Conservation (phyloP, 495 filamentous ascomycete species). For the Neurospora sp. region DNA sequence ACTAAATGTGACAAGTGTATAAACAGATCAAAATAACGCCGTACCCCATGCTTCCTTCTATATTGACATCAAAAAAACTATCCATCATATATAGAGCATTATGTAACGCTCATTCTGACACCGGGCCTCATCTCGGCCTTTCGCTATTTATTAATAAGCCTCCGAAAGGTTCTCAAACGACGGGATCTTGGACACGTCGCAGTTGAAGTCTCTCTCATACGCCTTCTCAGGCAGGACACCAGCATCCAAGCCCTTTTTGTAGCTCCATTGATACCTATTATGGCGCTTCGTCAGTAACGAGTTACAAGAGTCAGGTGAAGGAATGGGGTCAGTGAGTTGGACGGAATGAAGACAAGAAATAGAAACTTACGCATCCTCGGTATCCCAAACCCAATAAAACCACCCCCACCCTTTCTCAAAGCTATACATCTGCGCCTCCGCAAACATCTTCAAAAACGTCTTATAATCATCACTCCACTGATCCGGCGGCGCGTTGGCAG, state of each 20-base stretch:
- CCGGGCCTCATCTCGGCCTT: background rate
- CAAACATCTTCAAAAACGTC: slow-evolving; percentile 76
- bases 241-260: slow-evolving; percentile 70
- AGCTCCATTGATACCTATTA: slow-evolving; percentile 83
- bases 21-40: background rate
- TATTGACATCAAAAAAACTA: background rate
- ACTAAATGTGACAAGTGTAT: background rate
- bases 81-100: background rate
- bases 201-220: slow-evolving; percentile 67
- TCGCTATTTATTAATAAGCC: slow-evolving; percentile 43
- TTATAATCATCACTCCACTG: slow-evolving; percentile 70
- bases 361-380: slow-evolving; percentile 30
- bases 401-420: slow-evolving; percentile 91
- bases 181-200: slow-evolving; percentile 52
- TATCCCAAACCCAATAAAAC: slow-evolving; percentile 89
- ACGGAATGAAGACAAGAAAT: background rate
- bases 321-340: background rate
- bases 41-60: background rate
- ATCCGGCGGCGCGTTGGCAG: slow-evolving; percentile 62
- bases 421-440: slow-evolving; percentile 86
- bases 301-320: background rate
- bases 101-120: background rate
- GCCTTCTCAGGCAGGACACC: slow-evolving; percentile 77
- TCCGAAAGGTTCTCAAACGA: slow-evolving; percentile 61
- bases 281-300: slow-evolving; percentile 43